Base-by-base conservation (phyloP, 805 yeast species). In the Schizosaccharomyces osmophilus region DNA sequence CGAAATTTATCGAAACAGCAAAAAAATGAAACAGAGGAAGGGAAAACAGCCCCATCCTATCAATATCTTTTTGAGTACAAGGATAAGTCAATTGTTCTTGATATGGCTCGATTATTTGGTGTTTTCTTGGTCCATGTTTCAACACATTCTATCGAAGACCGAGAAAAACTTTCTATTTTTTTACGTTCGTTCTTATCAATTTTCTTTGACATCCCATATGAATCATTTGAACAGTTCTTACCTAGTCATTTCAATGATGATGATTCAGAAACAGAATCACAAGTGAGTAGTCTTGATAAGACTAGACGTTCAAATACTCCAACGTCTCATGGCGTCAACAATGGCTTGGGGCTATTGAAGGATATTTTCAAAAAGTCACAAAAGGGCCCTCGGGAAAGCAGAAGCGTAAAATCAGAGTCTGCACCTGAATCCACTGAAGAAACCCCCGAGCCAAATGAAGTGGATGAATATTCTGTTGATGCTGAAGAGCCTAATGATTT, bases 101-200 rank as follows among this genome's bases (percentile, higher is more conserved):
- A 93, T 72, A 80, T 89, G 62, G 69, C 84, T 63, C 78, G 79
- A 63, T 76, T 93, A 64, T 76, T 85, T 3, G 79, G 80, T 62
- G 81, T 79, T 6, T 87, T 81, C 69, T 76, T 90, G 65, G 77
- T 77, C 66, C 80, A 81, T 66, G 79, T 82, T 24, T 82, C 88
- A 9, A 79, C 83, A 29, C 87, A 86, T 70, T 87, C 96, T 1
- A 79, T 79, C 26, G 78, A 80, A 64, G 97, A 90, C 70, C 81
- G 87, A 63, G 94, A 85, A 62, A 81, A 83, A 67, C 76, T 89
- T 69, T 80, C 78, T 63, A 82, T 79, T 48, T 85, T 87, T 67
- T 74, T 87, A 72, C 79, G 78, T 67, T 78, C 81, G 11, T 88
- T 90, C 66, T 67, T 87, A 42, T 77, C 84, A 1, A 72, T 84